Evolutionary conservation across 495 filamentous ascomycete species (phyloP), one percentile per base, ranked within the genome.

Genomic region (Aspergillus saccharolyticus): DNA sequence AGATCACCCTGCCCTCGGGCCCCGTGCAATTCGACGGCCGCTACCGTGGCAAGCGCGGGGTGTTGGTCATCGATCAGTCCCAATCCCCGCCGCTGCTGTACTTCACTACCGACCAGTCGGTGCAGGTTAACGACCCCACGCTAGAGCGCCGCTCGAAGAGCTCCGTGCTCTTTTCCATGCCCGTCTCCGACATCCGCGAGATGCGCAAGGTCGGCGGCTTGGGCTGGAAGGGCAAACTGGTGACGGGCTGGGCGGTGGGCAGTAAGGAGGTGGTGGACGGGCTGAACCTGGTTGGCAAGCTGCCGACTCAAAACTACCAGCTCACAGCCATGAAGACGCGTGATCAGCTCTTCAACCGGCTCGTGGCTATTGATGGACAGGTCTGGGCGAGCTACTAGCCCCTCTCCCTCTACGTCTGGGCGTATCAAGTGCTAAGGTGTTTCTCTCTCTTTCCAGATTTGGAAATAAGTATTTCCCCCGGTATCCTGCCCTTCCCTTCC

Each of bases 141-240:
- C 71, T 86, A 19, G 71, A 72, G 5, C 79, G 80, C 28, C 76
- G 66, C 21, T 69, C 68, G 58, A 70, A 70, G 22, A 64, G 68
- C 0, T 68, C 67, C 7, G 73, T 76, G 4, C 42, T 72, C 16
- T 80, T 80, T 46, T 64, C 59, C n/a, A 72, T 86, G 4, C 76
- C 82, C 0, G 69, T 89, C 4, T 72, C 74, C 10, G 83, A 88
- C 24, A 83, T 89, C 42, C 63, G 54, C 51, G 89, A 94, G 63
- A 59, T 96, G 52, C 86, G 85, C 70, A 96, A 96, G 75, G 75
- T 90, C 2, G 91, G 90, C 10, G 90, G 91, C 0, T 77, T 92
- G 56, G 91, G 91, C 1, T 96, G 90, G 90, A 96, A 96, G 73
- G 84, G 85, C 9, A 94, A 91, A 73, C 67, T 94, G 24, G 83